Evolutionary conservation across 139 green algal species (phyloP).

Genomic region (Ettlia oleoabundans): DNA sequence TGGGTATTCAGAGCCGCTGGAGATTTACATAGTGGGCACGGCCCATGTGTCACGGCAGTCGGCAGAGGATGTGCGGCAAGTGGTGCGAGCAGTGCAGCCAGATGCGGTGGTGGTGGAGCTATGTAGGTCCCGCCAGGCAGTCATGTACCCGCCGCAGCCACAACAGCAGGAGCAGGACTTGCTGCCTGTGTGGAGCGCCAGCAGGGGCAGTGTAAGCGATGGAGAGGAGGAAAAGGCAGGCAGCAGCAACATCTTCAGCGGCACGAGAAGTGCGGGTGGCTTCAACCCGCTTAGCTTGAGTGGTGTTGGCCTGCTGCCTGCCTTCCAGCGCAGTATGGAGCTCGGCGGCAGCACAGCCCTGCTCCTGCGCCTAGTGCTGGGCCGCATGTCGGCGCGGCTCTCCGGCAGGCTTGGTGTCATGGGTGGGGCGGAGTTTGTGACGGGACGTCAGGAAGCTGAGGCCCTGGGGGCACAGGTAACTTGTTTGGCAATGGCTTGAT

Average conservation of each 20-base stretch:
- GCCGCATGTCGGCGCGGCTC: constrained; percentile 20
- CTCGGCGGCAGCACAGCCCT: constrained; percentile 61
- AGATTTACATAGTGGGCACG: constrained; percentile 79
- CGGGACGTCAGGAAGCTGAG: constrained; percentile 62
- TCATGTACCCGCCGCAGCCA: constrained; percentile 47
- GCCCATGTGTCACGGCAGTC: constrained; percentile 69
- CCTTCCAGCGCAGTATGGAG: constrained; percentile 54
- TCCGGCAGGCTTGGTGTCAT: constrained; percentile 41
- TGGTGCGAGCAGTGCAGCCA: constrained; percentile 67
- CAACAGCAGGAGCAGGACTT: background rate
- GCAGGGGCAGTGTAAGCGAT: background rate
- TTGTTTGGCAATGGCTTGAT: no score
- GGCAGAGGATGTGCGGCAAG: constrained; percentile 59
- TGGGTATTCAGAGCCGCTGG: constrained; percentile 78
- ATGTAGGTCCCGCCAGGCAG: constrained; percentile 64
- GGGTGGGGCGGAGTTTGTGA: constrained; percentile 70
- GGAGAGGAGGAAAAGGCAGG: background rate
- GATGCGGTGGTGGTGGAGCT: constrained; percentile 83
- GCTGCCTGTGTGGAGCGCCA: background rate
- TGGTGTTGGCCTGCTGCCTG: constrained; percentile 48
- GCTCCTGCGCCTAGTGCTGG: constrained; percentile 73
- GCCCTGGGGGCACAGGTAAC: constrained; percentile 55
- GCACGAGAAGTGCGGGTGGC: background rate
- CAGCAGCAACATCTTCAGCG: background rate
- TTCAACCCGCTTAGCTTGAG: constrained; percentile 59